These are phyloP conservation scores for Trichoderma pleuroti DNA, from an alignment of 2,329 filamentous ascomycete genomes.

Conservation along the genomic window DNA sequence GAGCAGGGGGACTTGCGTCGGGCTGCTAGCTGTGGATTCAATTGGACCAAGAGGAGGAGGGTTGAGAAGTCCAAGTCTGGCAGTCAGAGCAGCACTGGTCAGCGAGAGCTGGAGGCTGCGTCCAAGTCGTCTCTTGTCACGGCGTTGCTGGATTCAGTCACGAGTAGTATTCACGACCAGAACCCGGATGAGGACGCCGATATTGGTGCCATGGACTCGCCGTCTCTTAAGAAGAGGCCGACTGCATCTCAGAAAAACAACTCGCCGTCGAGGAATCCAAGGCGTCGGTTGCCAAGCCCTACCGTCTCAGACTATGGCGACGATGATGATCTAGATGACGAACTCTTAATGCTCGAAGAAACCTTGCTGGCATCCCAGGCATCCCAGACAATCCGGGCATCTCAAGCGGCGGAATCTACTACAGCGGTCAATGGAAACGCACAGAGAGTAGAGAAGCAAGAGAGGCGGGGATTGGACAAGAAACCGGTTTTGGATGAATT, in stretches of 20 bases:
- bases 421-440: neutral
- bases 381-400: neutral
- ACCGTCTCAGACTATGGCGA: conserved; percentile 51
- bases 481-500: conserved; percentile 48
- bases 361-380: conserved; percentile 24
- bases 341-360: conserved; percentile 53
- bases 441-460: neutral
- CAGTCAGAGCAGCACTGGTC: conserved; percentile 32
- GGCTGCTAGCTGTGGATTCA: conserved; percentile 64
- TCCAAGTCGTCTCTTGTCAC: conserved; percentile 58
- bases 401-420: conserved; percentile 24
- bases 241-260: conserved; percentile 23
- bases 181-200: conserved; percentile 32
- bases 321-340: conserved; percentile 57
- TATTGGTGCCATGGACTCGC: conserved; percentile 34
- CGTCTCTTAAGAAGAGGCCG: conserved; percentile 43
- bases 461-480: neutral
- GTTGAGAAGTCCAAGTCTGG: conserved; percentile 47
- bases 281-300: conserved; percentile 5
- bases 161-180: conserved; percentile 47
- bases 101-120: conserved; percentile 44
- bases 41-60: conserved; percentile 69
- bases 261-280: conserved; percentile 23
- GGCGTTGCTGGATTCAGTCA: conserved; percentile 64
- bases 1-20: conserved; percentile 51